Conservation (phyloP, 495 filamentous ascomycete genomes). For the Ascobolus immersus region DNA sequence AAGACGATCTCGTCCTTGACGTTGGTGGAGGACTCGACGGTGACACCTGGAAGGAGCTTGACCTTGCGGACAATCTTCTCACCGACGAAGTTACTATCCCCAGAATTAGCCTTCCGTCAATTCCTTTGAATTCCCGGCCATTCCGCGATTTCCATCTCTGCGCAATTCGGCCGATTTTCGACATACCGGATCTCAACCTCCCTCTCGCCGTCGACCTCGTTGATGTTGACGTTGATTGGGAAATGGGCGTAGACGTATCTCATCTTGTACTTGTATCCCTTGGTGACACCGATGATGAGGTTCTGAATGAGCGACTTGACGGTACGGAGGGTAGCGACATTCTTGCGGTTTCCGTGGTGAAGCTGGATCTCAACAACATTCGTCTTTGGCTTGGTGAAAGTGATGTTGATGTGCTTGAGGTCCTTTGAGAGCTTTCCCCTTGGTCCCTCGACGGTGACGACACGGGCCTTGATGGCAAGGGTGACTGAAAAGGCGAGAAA, state of each 20-base stretch:
- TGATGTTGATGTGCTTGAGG: conserved; percentile 83
- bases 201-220: conserved; percentile 52
- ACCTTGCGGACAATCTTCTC: conserved; percentile 97
- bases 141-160: too few species aligned
- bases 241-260: conserved; percentile 99
- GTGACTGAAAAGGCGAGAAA: conserved; percentile 39
- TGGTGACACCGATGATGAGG: conserved; percentile 90
- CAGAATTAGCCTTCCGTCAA: too few species aligned
- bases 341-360: conserved; percentile 93
- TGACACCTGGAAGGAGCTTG: conserved; percentile 67
- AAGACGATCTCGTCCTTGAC: conserved; percentile 93
- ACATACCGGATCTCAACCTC: conserved; percentile 95
- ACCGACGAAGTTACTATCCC: conserved; percentile 88
- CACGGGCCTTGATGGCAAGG: conserved; percentile 79
- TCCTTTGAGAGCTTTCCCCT: conserved; percentile 89
- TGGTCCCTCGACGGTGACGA: conserved; percentile 88
- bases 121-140: too few species aligned
- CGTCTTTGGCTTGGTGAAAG: conserved; percentile 62
- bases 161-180: background rate
- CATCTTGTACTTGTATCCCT: conserved; percentile 99
- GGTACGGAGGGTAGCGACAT: conserved; percentile 88
- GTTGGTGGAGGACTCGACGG: conserved; percentile 64
- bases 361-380: conserved; percentile 79
- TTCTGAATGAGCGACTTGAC: conserved; percentile 95
- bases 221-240: conserved; percentile 98